Evolutionary conservation across 2,329 filamentous ascomycete genomes (phyloP).

Genomic region (Cytospora piceicola): DNA sequence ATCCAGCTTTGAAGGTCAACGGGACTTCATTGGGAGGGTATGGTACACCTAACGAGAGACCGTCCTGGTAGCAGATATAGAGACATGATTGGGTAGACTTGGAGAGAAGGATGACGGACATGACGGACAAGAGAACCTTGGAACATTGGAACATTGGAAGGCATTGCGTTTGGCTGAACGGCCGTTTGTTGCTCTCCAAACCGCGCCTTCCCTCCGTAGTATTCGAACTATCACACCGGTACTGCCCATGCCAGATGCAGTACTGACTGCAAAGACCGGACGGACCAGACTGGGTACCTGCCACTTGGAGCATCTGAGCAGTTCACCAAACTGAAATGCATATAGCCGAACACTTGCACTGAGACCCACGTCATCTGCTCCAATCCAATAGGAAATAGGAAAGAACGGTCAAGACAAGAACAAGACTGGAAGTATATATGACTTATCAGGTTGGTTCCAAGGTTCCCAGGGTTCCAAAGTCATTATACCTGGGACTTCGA

Average conservation of each 20-base stretch:
- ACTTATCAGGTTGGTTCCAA: neutral
- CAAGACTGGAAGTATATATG: neutral
- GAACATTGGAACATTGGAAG: neutral
- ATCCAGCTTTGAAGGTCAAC: neutral
- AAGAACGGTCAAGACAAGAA: neutral
- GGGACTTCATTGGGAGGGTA: neutral
- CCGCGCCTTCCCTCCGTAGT: conserved; percentile 1
- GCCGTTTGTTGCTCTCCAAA: neutral
- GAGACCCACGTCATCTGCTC: conserved; percentile 7
- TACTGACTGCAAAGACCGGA: neutral
- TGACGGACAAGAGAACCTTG: neutral
- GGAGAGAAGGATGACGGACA: neutral
- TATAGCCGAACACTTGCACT: neutral
- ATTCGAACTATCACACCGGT: no score
- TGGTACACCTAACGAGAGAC: neutral
- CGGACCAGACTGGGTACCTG: neutral
- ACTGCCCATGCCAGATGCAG: no score
- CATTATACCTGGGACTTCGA: no score
- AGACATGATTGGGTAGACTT: neutral
- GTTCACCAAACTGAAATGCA: conserved; percentile 3
- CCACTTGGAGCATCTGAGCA: neutral
- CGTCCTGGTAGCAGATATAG: neutral
- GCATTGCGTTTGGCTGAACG: neutral
- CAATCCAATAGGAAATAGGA: no score
- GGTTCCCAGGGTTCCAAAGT: no score